These are phyloP conservation scores for Penicillium arizonense DNA, from an alignment of 495 filamentous ascomycete genomes.

Conservation along the genomic window DNA sequence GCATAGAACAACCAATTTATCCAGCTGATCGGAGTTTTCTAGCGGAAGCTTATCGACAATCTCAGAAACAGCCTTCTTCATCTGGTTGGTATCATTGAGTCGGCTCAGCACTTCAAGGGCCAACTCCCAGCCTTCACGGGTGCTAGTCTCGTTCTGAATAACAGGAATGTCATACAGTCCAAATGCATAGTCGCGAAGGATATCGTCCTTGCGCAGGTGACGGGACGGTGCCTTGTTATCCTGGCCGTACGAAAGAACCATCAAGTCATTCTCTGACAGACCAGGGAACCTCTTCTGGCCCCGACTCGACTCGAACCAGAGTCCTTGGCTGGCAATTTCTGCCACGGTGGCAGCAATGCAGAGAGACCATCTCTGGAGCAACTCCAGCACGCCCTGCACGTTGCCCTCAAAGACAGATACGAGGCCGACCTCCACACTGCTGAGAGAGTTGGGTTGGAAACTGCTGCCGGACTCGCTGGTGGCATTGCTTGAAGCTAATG, in stretches of 20 bases:
- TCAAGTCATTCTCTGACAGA: conserved; percentile 58
- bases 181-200: conserved; percentile 70
- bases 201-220: conserved; percentile 58
- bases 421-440: conserved; percentile 71
- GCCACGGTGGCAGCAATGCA: conserved; percentile 71
- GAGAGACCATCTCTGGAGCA: conserved; percentile 75
- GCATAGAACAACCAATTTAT: conserved; percentile 71
- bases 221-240: conserved; percentile 15
- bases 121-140: conserved; percentile 79
- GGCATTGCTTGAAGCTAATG: conserved; percentile 48
- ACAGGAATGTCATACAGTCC: conserved; percentile 45
- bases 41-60: conserved; percentile 64
- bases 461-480: conserved; percentile 46
- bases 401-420: conserved; percentile 78
- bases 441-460: conserved; percentile 70
- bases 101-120: conserved; percentile 74
- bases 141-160: conserved; percentile 35
- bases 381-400: conserved; percentile 65
- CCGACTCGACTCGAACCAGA: conserved; percentile 59
- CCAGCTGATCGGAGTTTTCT: conserved; percentile 62
- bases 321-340: conserved; percentile 70
- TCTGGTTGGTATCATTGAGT: conserved; percentile 62
- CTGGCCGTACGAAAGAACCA: conserved; percentile 58
- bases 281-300: conserved; percentile 31
- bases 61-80: conserved; percentile 64